Conservation (phyloP, 208 protist genomes). For the Balamuthia mandrillaris region DNA sequence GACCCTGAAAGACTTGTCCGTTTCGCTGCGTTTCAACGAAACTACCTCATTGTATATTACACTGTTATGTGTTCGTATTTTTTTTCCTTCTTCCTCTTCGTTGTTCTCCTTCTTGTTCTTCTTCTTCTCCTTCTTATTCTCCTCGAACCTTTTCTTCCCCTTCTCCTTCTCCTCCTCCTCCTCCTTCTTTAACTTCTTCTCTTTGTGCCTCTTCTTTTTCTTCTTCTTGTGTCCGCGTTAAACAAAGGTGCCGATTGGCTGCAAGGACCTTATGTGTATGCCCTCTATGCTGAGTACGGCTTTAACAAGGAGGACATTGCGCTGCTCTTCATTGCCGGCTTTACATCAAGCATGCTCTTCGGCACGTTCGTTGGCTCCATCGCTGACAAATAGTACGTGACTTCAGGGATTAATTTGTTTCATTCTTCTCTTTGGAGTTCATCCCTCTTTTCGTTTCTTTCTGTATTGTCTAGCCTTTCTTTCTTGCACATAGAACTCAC, state of each 20-base stretch:
- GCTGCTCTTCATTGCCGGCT: constrained; percentile 76
- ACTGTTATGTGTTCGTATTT: not conserved
- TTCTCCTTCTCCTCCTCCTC: not conserved
- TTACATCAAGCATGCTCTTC: constrained; percentile 72
- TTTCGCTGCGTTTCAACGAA: not conserved
- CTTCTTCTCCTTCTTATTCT: too few relatives aligned
- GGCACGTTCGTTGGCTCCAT: constrained; percentile 77
- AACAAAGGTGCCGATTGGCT: constrained; percentile 55
- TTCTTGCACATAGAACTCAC: not conserved
- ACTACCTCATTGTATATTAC: not conserved
- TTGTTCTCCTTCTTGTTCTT: not conserved
- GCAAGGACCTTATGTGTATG: constrained; percentile 80
- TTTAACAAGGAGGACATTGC: constrained; percentile 70
- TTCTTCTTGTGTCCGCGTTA: not conserved
- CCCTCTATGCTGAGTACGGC: constrained; percentile 76
- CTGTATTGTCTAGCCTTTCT: not conserved
- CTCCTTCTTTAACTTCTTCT: not conserved
- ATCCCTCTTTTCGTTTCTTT: not conserved
- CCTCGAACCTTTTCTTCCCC: not conserved
- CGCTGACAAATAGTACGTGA: constrained; percentile 71
- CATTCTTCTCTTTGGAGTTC: not conserved
- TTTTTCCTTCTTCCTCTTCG: too few relatives aligned
- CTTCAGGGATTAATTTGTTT: not conserved
- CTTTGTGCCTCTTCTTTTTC: not conserved
- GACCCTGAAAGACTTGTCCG: too few relatives aligned